Evolutionary conservation across 345 rosid species (phyloP), one percentile per base, ranked within the genome.

Genomic region (Lumnitzera littorea): DNA sequence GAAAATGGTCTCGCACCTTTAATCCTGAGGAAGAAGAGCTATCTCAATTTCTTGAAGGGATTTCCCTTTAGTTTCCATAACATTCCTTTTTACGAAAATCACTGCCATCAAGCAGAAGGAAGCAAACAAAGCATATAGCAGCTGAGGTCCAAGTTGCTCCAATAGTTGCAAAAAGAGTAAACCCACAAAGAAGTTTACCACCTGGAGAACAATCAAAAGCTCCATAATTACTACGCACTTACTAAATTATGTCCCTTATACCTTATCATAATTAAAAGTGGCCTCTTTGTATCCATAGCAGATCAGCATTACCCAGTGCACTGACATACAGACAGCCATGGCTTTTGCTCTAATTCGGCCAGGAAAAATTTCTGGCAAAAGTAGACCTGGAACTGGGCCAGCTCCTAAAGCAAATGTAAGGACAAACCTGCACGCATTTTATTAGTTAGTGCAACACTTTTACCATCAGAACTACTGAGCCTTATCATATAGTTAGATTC

Each of bases 41-140:
- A 94, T 88, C 85, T 94, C 97, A 15, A 94, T 94, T 77, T 94
- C 99, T 72, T 88, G 97, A 64, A 90, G 99, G 29, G 99, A 84
- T 70, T 86, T 94, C 23, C 99, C 99, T 80, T 90, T 94, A 20
- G 99, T 94, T 75, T 94, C 97, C 68, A 88, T 73, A 7, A 88
- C 96, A 51, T 94, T 88, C 63, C 83, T 71, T 68, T 78, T 88
- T 50, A 94, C 99, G 55, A 90, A 94, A 62, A 70, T 77, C 66
- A 88, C 97, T 14, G 91, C 99, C 74, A 82, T 64, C 62, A 88
- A 57, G 82, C 99, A 94, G 72, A 90, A 76, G 53, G 89, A 71
- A 0, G 86, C 87, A 62, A 88, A 94, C 51, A 84, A 77, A 1
- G 96, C 79, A 75, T 94, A 94, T 66, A 94, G 73, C 43, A 86